Evolutionary conservation across 345 rosid species (phyloP).

Genomic region (Clausena lansium): DNA sequence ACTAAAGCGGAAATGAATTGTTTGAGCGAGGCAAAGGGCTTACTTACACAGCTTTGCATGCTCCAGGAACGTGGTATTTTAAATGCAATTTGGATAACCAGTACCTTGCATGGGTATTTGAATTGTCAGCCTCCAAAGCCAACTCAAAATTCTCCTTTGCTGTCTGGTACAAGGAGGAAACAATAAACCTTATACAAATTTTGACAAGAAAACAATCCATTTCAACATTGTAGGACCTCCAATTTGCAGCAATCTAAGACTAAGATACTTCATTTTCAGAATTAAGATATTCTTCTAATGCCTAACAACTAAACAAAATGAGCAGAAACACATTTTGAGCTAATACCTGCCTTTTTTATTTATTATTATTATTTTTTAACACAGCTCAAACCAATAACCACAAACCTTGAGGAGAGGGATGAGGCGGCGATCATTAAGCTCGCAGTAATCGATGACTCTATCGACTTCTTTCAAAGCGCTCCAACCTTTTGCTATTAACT

Average conservation of each 20-base stretch:
- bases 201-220: neutral
- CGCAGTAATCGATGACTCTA: constrained; percentile 80
- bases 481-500: constrained; percentile 85
- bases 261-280: neutral
- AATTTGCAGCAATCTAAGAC: neutral
- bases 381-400: neutral
- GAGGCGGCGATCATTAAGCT: constrained; percentile 82
- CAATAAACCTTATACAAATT: neutral
- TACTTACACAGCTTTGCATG: constrained; percentile 80
- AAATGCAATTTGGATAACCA: constrained; percentile 82
- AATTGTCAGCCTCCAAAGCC: constrained; percentile 75
- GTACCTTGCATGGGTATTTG: constrained; percentile 77
- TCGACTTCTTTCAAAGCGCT: constrained; percentile 86
- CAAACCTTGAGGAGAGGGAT: constrained; percentile 73
- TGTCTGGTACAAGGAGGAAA: constrained; percentile 38
- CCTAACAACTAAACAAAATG: neutral
- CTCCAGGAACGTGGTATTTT: constrained; percentile 88
- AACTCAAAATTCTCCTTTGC: constrained; percentile 91
- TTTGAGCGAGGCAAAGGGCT: neutral
- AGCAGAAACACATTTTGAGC: neutral
- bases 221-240: neutral
- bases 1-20: neutral
- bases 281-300: neutral
- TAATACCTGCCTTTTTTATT: neutral
- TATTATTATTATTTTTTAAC: too few relatives aligned